These are phyloP conservation scores for Yamadazyma diospyri DNA, from an alignment of 1,139 yeast species.

Conservation along the genomic window DNA sequence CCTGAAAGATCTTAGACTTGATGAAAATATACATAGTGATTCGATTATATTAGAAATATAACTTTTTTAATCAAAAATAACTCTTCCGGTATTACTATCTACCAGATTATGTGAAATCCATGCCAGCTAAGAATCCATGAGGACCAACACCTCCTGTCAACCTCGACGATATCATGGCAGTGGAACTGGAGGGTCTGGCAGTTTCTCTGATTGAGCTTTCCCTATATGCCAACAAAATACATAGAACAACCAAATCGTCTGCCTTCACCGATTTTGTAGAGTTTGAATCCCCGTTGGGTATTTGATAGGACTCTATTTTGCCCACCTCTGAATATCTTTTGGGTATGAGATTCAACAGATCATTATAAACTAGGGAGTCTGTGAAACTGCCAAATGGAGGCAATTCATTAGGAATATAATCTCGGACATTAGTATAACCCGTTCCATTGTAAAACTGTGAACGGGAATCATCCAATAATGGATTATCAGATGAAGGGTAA, in stretches of 20 bases:
- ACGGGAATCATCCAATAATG: slow-evolving; percentile 17
- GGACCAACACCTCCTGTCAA: slow-evolving; percentile 9
- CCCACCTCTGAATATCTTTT: slow-evolving; percentile 36
- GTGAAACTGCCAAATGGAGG: slow-evolving; percentile 43
- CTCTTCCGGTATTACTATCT: too few species aligned
- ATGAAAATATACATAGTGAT: slow-evolving; percentile 1
- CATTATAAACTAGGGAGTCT: slow-evolving; percentile 25
- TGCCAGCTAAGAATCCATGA: slow-evolving; percentile 1
- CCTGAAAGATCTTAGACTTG: slow-evolving; percentile 25
- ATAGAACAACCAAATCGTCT: slow-evolving; percentile 31
- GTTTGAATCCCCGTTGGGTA: slow-evolving; percentile 11
- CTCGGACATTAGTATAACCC: slow-evolving; percentile 10
- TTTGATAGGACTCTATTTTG: slow-evolving; percentile 34
- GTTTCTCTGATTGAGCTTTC: slow-evolving; percentile 30
- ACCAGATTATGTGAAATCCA: too few species aligned
- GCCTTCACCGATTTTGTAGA: slow-evolving; percentile 32
- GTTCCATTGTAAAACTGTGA: slow-evolving; percentile 8
- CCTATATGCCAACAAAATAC: slow-evolving; percentile 30
- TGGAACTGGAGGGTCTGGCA: slow-evolving; percentile 15
- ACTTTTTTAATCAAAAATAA: not conserved
- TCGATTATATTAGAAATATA: not conserved
- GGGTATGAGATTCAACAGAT: slow-evolving; percentile 22
- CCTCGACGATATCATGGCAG: slow-evolving; percentile 11
- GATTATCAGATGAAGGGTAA: slow-evolving; percentile 24
- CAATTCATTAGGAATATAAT: slow-evolving; percentile 28